Percentiles rank a stretch among this genome's conserved stretches.
Conservation (phyloP, 2,329 filamentous ascomycete genomes). For the Capronia epimyces region DNA sequence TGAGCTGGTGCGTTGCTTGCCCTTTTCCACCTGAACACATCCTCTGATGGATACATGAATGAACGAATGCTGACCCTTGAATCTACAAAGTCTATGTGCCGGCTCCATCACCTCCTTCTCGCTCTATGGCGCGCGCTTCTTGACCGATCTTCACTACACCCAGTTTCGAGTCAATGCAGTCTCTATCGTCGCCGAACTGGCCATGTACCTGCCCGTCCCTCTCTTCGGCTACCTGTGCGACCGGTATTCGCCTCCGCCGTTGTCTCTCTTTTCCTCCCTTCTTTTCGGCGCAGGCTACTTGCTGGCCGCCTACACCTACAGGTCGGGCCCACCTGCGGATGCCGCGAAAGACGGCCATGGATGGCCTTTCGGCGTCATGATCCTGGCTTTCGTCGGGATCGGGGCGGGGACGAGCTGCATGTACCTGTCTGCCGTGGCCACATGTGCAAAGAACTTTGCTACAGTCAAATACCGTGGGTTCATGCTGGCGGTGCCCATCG, state of each 20-base stretch:
- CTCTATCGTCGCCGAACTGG: conserved; percentile 77
- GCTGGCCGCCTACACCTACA: conserved; percentile 73
- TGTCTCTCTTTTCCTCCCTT: conserved; percentile 65
- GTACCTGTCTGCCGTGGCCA: conserved; percentile 87
- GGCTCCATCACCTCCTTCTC: conserved; percentile 92
- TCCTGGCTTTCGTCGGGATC: conserved; percentile 74
- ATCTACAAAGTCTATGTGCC: conserved; percentile 59
- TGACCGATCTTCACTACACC: conserved; percentile 76
- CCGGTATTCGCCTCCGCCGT: conserved; percentile 70
- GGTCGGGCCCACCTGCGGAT: conserved; percentile 49
- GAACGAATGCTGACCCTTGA: not conserved
- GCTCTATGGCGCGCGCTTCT: conserved; percentile 85
- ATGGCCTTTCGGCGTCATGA: conserved; percentile 76
- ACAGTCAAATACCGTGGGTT: conserved; percentile 80
- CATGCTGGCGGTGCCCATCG: conserved; percentile 83
- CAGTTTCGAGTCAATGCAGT: conserved; percentile 90
- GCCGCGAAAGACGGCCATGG: conserved; percentile 46
- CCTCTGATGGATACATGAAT: too few relatives aligned
- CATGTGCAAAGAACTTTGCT: conserved; percentile 97
- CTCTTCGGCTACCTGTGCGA: conserved; percentile 88
- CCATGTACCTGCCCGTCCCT: conserved; percentile 88
- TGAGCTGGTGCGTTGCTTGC: conserved; percentile 47
- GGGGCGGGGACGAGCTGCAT: conserved; percentile 80
- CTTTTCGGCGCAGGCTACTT: conserved; percentile 79
- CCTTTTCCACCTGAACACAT: not conserved